Evolutionary conservation across 1,284 basidiomycete species (phyloP), one percentile per base, ranked within the genome.

Genomic region (Lignosus rhinocerotis): DNA sequence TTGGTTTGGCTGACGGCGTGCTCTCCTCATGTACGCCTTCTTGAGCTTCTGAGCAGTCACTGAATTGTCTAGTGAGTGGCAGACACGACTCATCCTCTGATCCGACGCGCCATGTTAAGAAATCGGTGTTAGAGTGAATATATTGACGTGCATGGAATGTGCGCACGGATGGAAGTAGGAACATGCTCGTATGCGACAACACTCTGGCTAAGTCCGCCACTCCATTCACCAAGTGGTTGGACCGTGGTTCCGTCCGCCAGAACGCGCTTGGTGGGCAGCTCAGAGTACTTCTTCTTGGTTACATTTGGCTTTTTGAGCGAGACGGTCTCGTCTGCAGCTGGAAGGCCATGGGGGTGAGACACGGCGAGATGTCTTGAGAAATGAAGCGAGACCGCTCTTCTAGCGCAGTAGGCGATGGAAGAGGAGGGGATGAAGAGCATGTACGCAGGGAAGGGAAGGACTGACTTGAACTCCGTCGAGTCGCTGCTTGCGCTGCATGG

Each of bases 281-380:
- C 83, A n/a, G 75, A 68, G 54, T 78, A 81, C 43, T 74, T 78
- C 67, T 86, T 88, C 58, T 71, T 82, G 2, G 78, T 82, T 0
- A 71, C 71, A 11, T 54, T 57, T 5, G 58, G 66, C 56, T 63
- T 66, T 51, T 47, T 58, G 11, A 43, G 39, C 2, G 49, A 14
- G 12, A 36, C 34, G 19, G 53, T 12, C 8, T 48, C 49, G 31
- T 51, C 53, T 36, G 53, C 58, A 8, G 19, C 14, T 12, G 42
- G 30, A 8, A 36, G 38, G 16, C 43, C 21, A 7, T 52, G 50
- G 6, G 46, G 6, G 33, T 34, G 12, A 25, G 45, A 48, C 6
- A 58, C 30, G 2, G 49, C 19, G 21, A 59, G 42, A 6, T 17
- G 25, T 31, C 62, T 57, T 7, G 46, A 16, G 9, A 51, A 53